Base-by-base conservation (phyloP, 805 yeast species). In the Kluyveromyces nonfermentans region DNA sequence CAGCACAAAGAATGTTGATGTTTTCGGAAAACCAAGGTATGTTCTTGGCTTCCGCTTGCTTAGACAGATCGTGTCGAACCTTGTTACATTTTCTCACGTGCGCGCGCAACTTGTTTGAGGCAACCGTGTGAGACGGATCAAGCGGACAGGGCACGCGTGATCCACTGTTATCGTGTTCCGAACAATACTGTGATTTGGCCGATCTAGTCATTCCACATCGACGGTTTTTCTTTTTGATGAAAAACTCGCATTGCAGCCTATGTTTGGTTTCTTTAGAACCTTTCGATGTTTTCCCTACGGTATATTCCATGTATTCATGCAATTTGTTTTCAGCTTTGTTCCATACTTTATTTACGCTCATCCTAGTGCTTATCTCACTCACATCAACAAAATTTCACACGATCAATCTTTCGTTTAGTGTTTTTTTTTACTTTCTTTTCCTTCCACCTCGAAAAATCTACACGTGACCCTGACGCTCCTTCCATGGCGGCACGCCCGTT, bases 91-190 rank as follows among this genome's bases (percentile, higher is more conserved):
- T 78, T 45, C 63, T 67, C 40, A 80, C 41, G 60, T 87, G 96
- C 15, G 54, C 60, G 5, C 66, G 59, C 35, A 85, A 57, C 42
- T 74, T 78, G 35, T 70, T 68, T 39, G 68, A 68, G 86, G 85
- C 82, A 0, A 87, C 78, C 1, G 81, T 73, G 59, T 87, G 96
- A 2, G 75, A 71, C 1, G 82, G 77, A 59, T 86, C 95, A 22
- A 81, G 56, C 0, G 96, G 87, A 63, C 96, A 87, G 6, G 80
- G 76, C 0, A 87, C 71, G 44, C 95, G 48, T 7, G 30, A 41
- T 6, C 19, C 30, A 14, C 37, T 41, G 41, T 71, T 73, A 7
- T 78, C 64, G 60, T 84, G 88, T 5, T 89, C 82, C 2, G 88
- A 80, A 89, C 96, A 88, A 36, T 49, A 56, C 15, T 32, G 16